A percentile compares a stretch with the other conserved stretches of the same genome.
Conservation (phyloP, 1,139 yeast species). For the Yamadazyma jaroonii region DNA sequence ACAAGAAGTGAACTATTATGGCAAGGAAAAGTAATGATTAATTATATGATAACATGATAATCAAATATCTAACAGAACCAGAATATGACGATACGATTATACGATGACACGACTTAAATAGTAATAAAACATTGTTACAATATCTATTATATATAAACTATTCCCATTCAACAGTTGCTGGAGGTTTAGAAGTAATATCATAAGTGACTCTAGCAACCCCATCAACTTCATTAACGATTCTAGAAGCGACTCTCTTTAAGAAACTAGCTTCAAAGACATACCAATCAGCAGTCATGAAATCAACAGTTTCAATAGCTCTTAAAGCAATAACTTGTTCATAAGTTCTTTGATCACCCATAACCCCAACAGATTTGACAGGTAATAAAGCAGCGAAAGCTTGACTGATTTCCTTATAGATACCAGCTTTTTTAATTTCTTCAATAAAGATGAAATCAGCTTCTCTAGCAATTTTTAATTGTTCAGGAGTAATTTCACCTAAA, state of each 20-base stretch:
- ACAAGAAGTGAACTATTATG: slow-evolving; percentile 17
- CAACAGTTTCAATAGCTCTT: slow-evolving; percentile 96
- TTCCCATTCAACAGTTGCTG: slow-evolving; percentile 99
- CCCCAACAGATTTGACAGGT: slow-evolving; percentile 99
- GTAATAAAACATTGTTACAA: background rate
- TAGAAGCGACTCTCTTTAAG: slow-evolving; percentile 88
- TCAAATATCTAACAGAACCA: too few relatives aligned
- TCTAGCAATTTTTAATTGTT: slow-evolving; percentile 93
- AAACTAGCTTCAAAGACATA: slow-evolving; percentile 88
- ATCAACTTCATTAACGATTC: slow-evolving; percentile 97
- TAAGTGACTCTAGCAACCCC: slow-evolving; percentile 99
- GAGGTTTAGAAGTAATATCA: slow-evolving; percentile 98
- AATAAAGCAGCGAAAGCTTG: slow-evolving; percentile 97
- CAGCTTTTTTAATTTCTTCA: slow-evolving; percentile 91
- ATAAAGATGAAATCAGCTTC: slow-evolving; percentile 95
- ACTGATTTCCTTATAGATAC: slow-evolving; percentile 86
- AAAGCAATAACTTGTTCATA: slow-evolving; percentile 98
- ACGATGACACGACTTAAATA: background rate
- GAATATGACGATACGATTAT: background rate
- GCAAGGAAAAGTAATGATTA: background rate
- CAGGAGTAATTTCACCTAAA: slow-evolving; percentile 91
- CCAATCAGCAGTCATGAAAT: slow-evolving; percentile 99
- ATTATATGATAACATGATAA: background rate
- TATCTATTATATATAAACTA: slow-evolving; percentile 30
- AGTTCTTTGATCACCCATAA: slow-evolving; percentile 99